These are phyloP conservation scores for Venturia carpophila DNA, from an alignment of 2,329 filamentous ascomycete species.

Conservation along the genomic window DNA sequence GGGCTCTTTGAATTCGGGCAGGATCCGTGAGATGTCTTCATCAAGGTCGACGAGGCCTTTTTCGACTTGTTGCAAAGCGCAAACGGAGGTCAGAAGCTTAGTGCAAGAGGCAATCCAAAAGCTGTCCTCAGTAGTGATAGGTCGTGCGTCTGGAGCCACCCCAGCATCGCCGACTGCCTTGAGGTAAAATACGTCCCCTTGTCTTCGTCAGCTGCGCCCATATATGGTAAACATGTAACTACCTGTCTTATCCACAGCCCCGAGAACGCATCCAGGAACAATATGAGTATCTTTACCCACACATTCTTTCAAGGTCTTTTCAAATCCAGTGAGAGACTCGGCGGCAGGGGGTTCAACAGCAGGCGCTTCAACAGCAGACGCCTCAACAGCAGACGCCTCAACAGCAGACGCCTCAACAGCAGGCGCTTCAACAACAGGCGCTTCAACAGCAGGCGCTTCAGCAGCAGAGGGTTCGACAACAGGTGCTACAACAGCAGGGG, in stretches of 20 bases:
- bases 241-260: constrained; percentile 16
- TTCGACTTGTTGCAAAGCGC: constrained; percentile 31
- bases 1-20: constrained; percentile 28
- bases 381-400: too few relatives aligned
- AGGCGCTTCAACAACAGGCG: too few relatives aligned
- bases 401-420: too few relatives aligned
- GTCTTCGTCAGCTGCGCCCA: neutral
- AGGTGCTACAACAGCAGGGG: neutral
- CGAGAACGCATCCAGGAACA: constrained; percentile 16
- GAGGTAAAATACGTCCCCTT: constrained; percentile 18
- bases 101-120: constrained; percentile 35
- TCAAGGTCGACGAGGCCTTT: constrained; percentile 28
- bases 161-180: constrained; percentile 17
- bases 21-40: constrained; percentile 25
- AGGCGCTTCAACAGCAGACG: neutral
- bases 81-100: constrained; percentile 33
- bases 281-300: constrained; percentile 15
- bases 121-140: constrained; percentile 22
- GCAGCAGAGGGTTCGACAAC: too few relatives aligned
- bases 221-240: neutral
- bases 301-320: constrained; percentile 13
- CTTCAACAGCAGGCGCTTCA: too few relatives aligned
- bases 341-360: neutral
- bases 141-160: constrained; percentile 15
- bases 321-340: constrained; percentile 10